Percentiles rank a stretch among this genome's conserved stretches.
phyloP scores from a whole-genome alignment of 768 basidiomycete genomes.

The Lentinula detonsa region DNA sequence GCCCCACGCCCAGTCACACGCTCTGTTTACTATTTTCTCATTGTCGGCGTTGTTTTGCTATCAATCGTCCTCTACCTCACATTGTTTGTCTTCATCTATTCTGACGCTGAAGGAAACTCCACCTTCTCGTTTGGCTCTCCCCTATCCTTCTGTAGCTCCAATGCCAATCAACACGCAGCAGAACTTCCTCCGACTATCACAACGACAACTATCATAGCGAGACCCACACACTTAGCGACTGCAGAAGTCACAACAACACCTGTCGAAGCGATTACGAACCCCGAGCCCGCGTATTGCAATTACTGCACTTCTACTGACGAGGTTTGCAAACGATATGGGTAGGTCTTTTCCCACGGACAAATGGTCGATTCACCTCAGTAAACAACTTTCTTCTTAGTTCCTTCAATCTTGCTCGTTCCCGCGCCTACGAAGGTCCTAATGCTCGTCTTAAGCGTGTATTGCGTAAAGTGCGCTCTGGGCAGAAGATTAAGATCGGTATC shows the following conservation, averaged over 20 bases:
- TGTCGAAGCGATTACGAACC: not conserved
- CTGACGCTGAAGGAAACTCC: not conserved
- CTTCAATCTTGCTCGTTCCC: slow-evolving; percentile 3
- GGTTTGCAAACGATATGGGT: not conserved
- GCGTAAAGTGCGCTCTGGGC: not conserved
- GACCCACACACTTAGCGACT: not conserved
- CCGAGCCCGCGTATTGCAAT: not conserved
- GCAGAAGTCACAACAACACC: not conserved
- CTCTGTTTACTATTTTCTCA: not conserved
- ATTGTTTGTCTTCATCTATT: not conserved
- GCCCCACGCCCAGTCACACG: not conserved
- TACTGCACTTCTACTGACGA: not conserved
- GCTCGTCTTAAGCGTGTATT: not conserved
- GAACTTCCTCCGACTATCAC: not conserved
- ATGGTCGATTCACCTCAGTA: not conserved
- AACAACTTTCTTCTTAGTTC: not conserved
- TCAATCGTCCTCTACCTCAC: not conserved
- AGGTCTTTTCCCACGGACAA: not conserved
- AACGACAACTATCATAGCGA: not conserved
- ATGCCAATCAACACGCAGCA: not conserved
- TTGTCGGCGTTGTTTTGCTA: not conserved
- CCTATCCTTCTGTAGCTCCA: not conserved
- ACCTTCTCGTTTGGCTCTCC: not conserved
- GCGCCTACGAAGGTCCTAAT: slow-evolving; percentile 1
- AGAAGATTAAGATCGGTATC: not conserved